Evolutionary conservation across 768 basidiomycete species (phyloP).

Genomic region (Tylopilus rubrobrunneus): DNA sequence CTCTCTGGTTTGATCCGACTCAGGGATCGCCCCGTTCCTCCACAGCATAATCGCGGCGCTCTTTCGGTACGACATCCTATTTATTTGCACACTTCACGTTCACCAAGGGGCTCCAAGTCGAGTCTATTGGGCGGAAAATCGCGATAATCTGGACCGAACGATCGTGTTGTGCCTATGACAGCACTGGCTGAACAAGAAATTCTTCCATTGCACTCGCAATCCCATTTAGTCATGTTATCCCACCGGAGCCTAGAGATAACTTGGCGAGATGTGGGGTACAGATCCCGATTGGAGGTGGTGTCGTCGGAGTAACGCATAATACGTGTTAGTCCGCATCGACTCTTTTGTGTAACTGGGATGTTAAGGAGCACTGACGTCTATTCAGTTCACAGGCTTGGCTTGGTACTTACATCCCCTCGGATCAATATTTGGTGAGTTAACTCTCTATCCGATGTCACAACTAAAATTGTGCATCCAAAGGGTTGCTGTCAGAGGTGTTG

Average conservation of each 20-base stretch:
- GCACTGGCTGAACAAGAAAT: slow-evolving; percentile 5
- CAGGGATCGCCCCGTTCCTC: slow-evolving; percentile 19
- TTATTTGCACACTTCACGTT: slow-evolving; percentile 3
- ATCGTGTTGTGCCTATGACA: slow-evolving; percentile 6
- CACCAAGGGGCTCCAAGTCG: not conserved
- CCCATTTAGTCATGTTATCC: slow-evolving; percentile 9
- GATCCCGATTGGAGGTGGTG: slow-evolving; percentile 12
- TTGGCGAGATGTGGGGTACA: slow-evolving; percentile 21
- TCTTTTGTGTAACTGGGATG: slow-evolving; percentile 8
- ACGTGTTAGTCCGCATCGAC: slow-evolving; percentile 7
- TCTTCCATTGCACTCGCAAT: slow-evolving; percentile 14
- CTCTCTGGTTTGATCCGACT: slow-evolving; percentile 25
- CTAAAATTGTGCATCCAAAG: slow-evolving; percentile 19
- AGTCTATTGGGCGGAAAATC: slow-evolving; percentile 14
- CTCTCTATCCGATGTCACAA: slow-evolving; percentile 14
- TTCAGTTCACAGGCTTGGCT: slow-evolving; percentile 9
- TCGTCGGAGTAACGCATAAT: not conserved
- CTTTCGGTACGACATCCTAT: slow-evolving; percentile 11
- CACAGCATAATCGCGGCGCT: slow-evolving; percentile 8
- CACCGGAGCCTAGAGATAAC: not conserved
- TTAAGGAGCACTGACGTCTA: slow-evolving; percentile 5
- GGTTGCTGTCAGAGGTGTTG: not conserved
- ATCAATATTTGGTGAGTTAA: slow-evolving; percentile 6
- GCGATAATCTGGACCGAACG: not conserved
- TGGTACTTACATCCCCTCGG: slow-evolving; percentile 6